Conservation (phyloP, 2,329 filamentous ascomycete species). For the Talaromyces verruculosus region DNA sequence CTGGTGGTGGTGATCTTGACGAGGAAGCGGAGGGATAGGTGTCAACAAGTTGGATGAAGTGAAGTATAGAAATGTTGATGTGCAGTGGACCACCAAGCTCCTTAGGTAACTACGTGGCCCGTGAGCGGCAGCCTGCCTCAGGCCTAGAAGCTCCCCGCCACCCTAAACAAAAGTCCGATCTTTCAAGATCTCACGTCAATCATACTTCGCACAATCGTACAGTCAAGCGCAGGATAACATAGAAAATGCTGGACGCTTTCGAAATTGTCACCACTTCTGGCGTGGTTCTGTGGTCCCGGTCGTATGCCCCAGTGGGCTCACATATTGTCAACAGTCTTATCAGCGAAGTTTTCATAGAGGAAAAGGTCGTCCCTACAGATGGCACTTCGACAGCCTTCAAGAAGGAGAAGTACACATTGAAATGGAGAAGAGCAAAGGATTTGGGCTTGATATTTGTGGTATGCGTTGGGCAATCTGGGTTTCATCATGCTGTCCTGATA, state of each 20-base stretch:
- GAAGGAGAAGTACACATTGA: conserved; percentile 89
- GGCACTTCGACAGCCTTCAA: conserved; percentile 71
- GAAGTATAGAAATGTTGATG: background rate
- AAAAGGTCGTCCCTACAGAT: conserved; percentile 68
- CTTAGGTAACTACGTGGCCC: conserved; percentile 9
- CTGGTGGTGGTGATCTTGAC: background rate
- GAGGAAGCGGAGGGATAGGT: conserved; percentile 2
- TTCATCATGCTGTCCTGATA: conserved; percentile 19
- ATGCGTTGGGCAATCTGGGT: conserved; percentile 34
- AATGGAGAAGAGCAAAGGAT: conserved; percentile 92
- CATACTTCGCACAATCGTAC: no score
- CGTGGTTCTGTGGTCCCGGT: conserved; percentile 93
- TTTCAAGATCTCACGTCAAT: background rate
- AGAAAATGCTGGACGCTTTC: conserved; percentile 85
- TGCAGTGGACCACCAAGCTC: background rate
- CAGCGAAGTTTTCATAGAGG: conserved; percentile 95
- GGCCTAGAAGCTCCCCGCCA: conserved; percentile 15
- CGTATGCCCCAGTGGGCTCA: conserved; percentile 75
- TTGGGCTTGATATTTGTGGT: conserved; percentile 94
- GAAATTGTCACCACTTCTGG: conserved; percentile 95
- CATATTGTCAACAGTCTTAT: conserved; percentile 92
- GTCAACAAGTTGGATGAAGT: background rate
- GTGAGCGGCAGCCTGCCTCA: conserved; percentile 1
- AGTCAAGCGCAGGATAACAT: background rate
- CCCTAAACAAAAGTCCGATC: background rate